Conservation (phyloP, 257 asterid species). For the Coffea canephora region DNA sequence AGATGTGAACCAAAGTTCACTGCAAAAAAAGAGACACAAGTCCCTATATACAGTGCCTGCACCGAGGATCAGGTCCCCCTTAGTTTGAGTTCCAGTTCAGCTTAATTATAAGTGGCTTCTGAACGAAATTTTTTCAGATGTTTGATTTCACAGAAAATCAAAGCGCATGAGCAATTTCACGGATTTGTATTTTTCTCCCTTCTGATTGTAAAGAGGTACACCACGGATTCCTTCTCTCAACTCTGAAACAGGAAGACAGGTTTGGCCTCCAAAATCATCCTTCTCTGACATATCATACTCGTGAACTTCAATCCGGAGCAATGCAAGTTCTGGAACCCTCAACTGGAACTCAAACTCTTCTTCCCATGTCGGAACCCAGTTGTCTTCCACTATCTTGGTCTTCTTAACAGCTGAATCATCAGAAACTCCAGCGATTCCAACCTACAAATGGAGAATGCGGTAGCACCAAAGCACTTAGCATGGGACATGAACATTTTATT, state of each 20-base stretch:
- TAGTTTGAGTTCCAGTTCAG: too few species aligned
- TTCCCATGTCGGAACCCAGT: constrained; percentile 66
- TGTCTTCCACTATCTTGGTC: constrained; percentile 46
- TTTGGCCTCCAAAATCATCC: constrained; percentile 77
- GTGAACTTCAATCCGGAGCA: constrained; percentile 62
- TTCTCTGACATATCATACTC: constrained; percentile 61
- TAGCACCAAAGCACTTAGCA: background rate
- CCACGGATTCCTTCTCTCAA: constrained; percentile 66
- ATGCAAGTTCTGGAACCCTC: constrained; percentile 63
- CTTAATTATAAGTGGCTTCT: background rate
- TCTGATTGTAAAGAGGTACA: constrained; percentile 49
- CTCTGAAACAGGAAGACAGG: constrained; percentile 67
- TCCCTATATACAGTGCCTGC: background rate
- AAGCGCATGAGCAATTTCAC: constrained; percentile 63
- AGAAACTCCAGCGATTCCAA: constrained; percentile 64
- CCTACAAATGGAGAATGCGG: constrained; percentile 28
- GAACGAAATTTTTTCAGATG: background rate
- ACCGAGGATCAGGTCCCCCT: background rate
- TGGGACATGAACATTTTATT: constrained; percentile 2
- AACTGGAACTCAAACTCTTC: constrained; percentile 61
- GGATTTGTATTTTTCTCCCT: constrained; percentile 67
- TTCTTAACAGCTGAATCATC: constrained; percentile 49
- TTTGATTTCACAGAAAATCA: constrained; percentile 34
- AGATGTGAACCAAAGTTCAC: background rate
- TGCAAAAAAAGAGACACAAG: background rate